Base-by-base conservation (phyloP, 2,329 filamentous ascomycete genomes). In the Aspergillus hortae region DNA sequence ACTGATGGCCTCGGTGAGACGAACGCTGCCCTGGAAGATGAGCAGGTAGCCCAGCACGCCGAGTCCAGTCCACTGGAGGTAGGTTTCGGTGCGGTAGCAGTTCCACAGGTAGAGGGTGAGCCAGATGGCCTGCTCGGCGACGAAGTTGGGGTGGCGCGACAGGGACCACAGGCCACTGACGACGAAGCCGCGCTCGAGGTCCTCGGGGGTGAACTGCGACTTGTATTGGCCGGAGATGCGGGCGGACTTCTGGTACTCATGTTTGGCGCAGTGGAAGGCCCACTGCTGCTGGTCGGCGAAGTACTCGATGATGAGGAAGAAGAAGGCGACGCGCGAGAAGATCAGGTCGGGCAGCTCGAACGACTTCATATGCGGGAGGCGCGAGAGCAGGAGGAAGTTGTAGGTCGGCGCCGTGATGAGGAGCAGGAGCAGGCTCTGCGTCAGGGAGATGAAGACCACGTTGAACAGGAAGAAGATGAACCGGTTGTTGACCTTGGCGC, bases 221-320 rank as follows among this genome's bases (percentile, higher is more conserved):
- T 75, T 75, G 67, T 71, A 78, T 25, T 71, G 71, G 4, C 74
- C 70, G 0, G 89, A 84, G 3, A 92, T 79, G 67, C 88, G 88
- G 45, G 84, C 89, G 1, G 85, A 87, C 56, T 83, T 78, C 56
- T 83, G 82, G 71, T 96, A 97, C 41, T 82, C 70, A 43, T 81
- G 75, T 74, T 96, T 97, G 45, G 91, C 92, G 14, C 75, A 74
- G 68, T 99, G 92, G 74, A 85, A 99, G 57, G 83, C 79, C 92
- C 92, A 99, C 73, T 96, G 92, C 68, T 96, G 90, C 57, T 92
- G 86, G 68, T 99, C 94, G 64, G 90, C 89, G 65, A 96, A 82
- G 72, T 82, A 90, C 64, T 96, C 82, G 48, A 87, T 65, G n/a
- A 85, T 68, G 17, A 88, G 74, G 33, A 86, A 73, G 51, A 73